Evolutionary conservation across 495 filamentous ascomycete genomes (phyloP).

Genomic region (Tuber umbilicatum): DNA sequence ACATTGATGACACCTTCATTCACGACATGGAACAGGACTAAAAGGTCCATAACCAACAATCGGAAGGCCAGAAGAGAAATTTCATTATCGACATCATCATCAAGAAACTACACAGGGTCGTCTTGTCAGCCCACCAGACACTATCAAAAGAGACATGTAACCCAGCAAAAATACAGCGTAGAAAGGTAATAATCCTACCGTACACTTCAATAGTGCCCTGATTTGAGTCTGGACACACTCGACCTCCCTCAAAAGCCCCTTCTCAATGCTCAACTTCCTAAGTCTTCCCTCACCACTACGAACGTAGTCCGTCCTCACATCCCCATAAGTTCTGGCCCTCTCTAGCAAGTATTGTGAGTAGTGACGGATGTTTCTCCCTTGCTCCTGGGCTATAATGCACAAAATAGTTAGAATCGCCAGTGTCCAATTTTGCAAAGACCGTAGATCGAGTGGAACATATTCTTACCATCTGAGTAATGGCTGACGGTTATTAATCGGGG

Average conservation of each 20-base stretch:
- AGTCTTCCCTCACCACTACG: constrained; percentile 72
- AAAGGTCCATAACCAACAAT: constrained; percentile 79
- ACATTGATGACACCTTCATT: constrained; percentile 98
- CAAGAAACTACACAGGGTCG: constrained; percentile 57
- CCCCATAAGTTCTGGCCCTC: constrained; percentile 71
- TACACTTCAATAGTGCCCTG: constrained; percentile 74
- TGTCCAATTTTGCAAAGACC: background rate
- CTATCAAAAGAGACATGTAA: background rate
- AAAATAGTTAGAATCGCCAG: background rate
- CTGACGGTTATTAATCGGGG: constrained; percentile 79
- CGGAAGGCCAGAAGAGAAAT: constrained; percentile 95
- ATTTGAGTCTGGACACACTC: constrained; percentile 89
- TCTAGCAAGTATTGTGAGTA: constrained; percentile 83
- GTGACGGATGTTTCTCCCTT: constrained; percentile 87
- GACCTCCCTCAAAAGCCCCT: constrained; percentile 86
- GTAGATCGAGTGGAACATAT: constrained; percentile 13
- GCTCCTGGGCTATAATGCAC: constrained; percentile 65
- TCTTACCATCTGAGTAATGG: constrained; percentile 84
- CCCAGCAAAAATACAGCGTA: constrained; percentile 14
- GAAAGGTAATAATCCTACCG: constrained; percentile 53
- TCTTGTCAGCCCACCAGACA: constrained; percentile 10
- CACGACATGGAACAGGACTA: constrained; percentile 87
- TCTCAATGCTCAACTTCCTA: constrained; percentile 82
- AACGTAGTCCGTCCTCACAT: constrained; percentile 85
- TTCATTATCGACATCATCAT: constrained; percentile 88